Conservation (phyloP, 2,329 filamentous ascomycete genomes). For the Lomentospora prolificans region DNA sequence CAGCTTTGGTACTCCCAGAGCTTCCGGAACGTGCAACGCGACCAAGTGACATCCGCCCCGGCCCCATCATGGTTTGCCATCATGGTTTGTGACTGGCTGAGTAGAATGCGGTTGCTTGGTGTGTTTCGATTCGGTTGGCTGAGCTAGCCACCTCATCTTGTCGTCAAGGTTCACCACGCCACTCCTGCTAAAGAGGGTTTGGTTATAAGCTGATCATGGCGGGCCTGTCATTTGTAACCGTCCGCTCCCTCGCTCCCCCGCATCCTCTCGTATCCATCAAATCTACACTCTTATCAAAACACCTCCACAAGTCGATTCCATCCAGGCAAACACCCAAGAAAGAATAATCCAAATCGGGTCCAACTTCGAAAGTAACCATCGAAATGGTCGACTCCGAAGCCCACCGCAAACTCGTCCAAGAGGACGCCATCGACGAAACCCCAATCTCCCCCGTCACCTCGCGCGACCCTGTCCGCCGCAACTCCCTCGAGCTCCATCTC, state of each 20-base stretch:
- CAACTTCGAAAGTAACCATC: background rate
- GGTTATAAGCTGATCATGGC: background rate
- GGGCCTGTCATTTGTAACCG: background rate
- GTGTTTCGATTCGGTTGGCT: too few species aligned
- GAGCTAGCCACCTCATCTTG: background rate
- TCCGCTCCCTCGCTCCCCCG: background rate
- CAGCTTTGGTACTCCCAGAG: too few species aligned
- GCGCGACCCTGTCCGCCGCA: slow-evolving; percentile 35
- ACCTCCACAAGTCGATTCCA: background rate
- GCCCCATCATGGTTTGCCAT: too few species aligned
- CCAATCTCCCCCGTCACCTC: slow-evolving; percentile 38
- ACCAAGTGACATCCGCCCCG: too few species aligned
- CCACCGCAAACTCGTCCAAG: background rate
- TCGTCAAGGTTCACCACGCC: background rate
- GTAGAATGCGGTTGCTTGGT: too few species aligned
- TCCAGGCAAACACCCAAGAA: background rate
- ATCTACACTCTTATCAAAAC: background rate
- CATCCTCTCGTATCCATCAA: background rate
- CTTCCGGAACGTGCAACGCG: too few species aligned
- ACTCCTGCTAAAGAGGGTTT: background rate
- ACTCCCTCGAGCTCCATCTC: slow-evolving; percentile 65
- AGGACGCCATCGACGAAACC: slow-evolving; percentile 34
- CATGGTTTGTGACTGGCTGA: too few species aligned
- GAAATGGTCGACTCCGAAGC: slow-evolving; percentile 1
- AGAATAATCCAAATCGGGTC: background rate